phyloP scores from a whole-genome alignment of 1,139 yeast genomes.

The Yamadazyma songkhlaensis region DNA sequence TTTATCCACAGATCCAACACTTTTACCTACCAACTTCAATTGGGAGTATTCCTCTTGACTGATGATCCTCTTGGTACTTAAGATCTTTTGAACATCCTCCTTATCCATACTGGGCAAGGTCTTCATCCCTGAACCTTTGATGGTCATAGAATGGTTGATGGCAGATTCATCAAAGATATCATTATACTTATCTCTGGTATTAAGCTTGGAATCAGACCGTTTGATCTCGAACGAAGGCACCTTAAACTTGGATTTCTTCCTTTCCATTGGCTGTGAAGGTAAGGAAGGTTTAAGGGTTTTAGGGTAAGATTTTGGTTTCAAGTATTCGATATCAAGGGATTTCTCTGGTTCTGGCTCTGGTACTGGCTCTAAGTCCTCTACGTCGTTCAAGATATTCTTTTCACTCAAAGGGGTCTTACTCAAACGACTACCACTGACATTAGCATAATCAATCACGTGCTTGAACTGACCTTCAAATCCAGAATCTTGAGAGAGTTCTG shows the following conservation, averaged over 20 bases:
- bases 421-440: slow-evolving; percentile 19
- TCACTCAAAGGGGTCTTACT: slow-evolving; percentile 29
- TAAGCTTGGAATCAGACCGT: slow-evolving; percentile 31
- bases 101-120: slow-evolving; percentile 50
- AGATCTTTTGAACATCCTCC: slow-evolving; percentile 42
- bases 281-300: slow-evolving; percentile 9
- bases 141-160: slow-evolving; percentile 31
- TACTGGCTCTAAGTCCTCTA: no score
- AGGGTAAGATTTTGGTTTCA: slow-evolving; percentile 6
- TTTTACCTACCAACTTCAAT: slow-evolving; percentile 34
- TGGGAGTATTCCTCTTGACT: slow-evolving; percentile 43
- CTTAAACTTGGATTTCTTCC: slow-evolving; percentile 30
- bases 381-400: slow-evolving; percentile 23
- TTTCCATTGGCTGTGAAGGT: slow-evolving; percentile 2
- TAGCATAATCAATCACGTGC: slow-evolving; percentile 15
- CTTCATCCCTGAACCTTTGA: slow-evolving; percentile 39
- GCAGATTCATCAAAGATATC: slow-evolving; percentile 42
- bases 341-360: slow-evolving; percentile 3
- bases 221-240: slow-evolving; percentile 47
- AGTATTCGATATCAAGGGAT: slow-evolving; percentile 3
- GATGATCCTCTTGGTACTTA: slow-evolving; percentile 37
- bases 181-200: slow-evolving; percentile 39
- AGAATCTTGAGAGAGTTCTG: slow-evolving; percentile 48
- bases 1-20: slow-evolving; percentile 28
- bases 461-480: slow-evolving; percentile 42